Evolutionary conservation across 164 flowering plant species (phyloP).

Genomic region (Pachysandra terminalis): DNA sequence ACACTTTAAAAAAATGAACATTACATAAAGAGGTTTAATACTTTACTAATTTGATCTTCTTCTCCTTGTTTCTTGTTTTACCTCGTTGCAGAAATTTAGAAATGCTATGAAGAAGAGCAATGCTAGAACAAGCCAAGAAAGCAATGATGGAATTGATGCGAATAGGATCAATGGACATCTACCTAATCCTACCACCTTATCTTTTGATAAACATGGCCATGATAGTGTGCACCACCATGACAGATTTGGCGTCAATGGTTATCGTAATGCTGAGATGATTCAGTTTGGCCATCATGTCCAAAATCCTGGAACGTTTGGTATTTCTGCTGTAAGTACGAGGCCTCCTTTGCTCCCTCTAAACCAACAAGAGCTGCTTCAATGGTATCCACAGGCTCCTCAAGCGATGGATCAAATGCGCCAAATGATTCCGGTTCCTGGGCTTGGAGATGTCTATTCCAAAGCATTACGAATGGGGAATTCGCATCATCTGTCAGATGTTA

Average conservation of each 20-base stretch:
- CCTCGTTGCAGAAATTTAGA: conserved; percentile 25
- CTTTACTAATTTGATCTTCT: neutral
- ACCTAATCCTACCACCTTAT: conserved; percentile 1
- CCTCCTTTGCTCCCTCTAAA: neutral
- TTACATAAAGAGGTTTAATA: too few relatives aligned
- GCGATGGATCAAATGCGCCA: conserved; percentile 1
- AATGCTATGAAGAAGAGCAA: conserved; percentile 14
- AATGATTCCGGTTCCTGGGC: conserved; percentile 8
- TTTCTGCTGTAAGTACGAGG: neutral
- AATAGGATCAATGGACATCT: conserved; percentile 1
- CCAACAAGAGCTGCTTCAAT: conserved; percentile 1
- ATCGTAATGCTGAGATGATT: neutral
- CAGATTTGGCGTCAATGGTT: conserved; percentile 3
- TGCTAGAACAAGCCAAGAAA: neutral
- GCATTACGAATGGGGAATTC: conserved; percentile 10
- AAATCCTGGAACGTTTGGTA: neutral
- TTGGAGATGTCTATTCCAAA: conserved; percentile 2
- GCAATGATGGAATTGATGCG: neutral
- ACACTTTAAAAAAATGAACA: too few relatives aligned
- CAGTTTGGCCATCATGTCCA: conserved; percentile 1
- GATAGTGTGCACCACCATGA: neutral
- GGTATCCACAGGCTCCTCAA: neutral
- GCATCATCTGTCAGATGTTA: neutral
- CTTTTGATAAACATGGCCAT: conserved; percentile 5
- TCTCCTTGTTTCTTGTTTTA: neutral